These are phyloP conservation scores for Aureobasidium sp. DNA, from an alignment of 2,329 filamentous ascomycete species.

Conservation along the genomic window DNA sequence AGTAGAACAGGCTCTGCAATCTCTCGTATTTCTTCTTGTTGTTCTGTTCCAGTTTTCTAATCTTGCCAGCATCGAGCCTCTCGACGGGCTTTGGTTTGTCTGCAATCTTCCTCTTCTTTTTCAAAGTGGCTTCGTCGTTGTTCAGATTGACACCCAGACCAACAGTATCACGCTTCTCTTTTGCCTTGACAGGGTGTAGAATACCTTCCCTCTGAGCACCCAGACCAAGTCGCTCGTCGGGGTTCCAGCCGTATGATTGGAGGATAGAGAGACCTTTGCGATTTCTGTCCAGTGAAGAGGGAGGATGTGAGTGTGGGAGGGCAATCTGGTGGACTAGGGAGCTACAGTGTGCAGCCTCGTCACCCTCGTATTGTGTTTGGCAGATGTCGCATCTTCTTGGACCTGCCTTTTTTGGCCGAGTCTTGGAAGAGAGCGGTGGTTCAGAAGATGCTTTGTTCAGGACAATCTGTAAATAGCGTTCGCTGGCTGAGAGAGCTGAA, in stretches of 20 bases:
- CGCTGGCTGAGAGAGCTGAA: conserved; percentile 30
- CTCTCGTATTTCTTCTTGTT: conserved; percentile 38
- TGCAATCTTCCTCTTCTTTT: conserved; percentile 7
- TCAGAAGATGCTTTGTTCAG: conserved; percentile 35
- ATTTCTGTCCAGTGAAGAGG: conserved; percentile 60
- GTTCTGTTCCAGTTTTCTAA: conserved; percentile 51
- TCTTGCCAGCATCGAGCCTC: conserved; percentile 60
- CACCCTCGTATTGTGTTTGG: conserved; percentile 14
- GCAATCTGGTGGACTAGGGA: conserved; percentile 64
- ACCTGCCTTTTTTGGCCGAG: conserved; percentile 11
- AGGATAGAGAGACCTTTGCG: conserved; percentile 62
- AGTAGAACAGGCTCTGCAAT: conserved; percentile 64
- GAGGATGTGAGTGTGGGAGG: conserved; percentile 59
- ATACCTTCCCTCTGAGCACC: conserved; percentile 62
- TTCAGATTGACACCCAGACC: conserved; percentile 52
- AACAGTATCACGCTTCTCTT: conserved; percentile 62
- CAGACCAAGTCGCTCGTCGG: conserved; percentile 61
- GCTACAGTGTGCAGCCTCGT: conserved; percentile 42
- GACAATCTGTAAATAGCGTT: conserved; percentile 60
- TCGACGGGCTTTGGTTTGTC: neutral
- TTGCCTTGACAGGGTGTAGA: conserved; percentile 63
- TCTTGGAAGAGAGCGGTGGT: conserved; percentile 14
- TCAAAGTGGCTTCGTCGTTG: conserved; percentile 11
- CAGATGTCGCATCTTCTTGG: conserved; percentile 1
- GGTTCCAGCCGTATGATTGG: conserved; percentile 62